Evolutionary conservation across 2,329 filamentous ascomycete species (phyloP), one percentile per base, ranked within the genome.

Genomic region (Zymoseptoria tritici): DNA sequence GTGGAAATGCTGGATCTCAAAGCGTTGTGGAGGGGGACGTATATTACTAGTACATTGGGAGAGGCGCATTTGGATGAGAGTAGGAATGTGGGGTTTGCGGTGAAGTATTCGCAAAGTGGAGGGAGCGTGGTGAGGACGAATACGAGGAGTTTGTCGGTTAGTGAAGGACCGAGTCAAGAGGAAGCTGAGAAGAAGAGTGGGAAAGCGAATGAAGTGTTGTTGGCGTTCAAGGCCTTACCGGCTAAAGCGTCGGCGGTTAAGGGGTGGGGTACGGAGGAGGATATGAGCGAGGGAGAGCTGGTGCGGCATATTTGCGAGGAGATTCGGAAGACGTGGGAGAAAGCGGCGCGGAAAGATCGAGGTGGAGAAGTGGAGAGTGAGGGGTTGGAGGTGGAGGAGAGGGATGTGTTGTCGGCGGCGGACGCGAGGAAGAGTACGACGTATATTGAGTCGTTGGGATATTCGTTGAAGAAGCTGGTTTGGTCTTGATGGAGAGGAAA

Each of bases 391-490:
- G 76, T 85, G 2, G 79, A 85, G 61, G 76, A 85, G 60, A 78
- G 77, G 49, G 88, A 93, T 68, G 90, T 99, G 56, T 90, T 99
- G 56, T 90, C 86, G 22, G 73, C 96, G 57, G 85, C 85, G 1
- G 91, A 97, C 70, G 94, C 94, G 59, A 93, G 85, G 81, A 89
- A 84, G 78, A 91, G 87, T 62, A 97, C 93, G 0, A 90, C 91
- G 0, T 80, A 95, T 67, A 74, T 97, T 56, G 93, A 97, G 75
- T 87, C 93, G 72, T 76, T 95, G 70, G 90, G 91, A 1, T 91
- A 97, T 78, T 89, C 88, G 60, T 81, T 97, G 68, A 97, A 96
- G 83, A 96, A 90, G 79, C 76, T 97, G 72, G 91, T 99, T 11
- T 97, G 94, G 94, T 80, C 81, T 2, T 84, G 46, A 60, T 6